Evolutionary conservation across 208 protist species (phyloP).

Genomic region (Trypanosoma platydactyli): DNA sequence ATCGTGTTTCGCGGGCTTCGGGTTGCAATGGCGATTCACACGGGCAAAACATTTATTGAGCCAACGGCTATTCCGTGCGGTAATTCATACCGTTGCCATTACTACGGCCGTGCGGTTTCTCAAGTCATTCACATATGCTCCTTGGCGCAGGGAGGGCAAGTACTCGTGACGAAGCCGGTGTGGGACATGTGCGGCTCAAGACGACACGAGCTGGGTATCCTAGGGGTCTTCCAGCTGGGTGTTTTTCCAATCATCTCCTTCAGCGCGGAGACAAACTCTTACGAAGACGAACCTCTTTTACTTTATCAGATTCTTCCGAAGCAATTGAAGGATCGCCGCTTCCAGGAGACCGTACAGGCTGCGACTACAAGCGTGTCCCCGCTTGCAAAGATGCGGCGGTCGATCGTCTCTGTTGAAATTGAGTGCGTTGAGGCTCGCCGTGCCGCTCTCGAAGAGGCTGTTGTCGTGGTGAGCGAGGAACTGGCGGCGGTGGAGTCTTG

Average conservation of each 20-base stretch:
- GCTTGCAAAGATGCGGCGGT: conserved; percentile 46
- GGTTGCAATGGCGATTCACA: conserved; percentile 74
- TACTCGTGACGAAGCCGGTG: conserved; percentile 62
- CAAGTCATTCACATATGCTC: conserved; percentile 73
- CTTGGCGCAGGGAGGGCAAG: conserved; percentile 79
- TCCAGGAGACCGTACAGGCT: conserved; percentile 38
- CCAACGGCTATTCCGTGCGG: conserved; percentile 55
- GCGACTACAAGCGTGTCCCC: conserved; percentile 34
- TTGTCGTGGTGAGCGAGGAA: conserved; percentile 60
- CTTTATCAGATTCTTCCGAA: conserved; percentile 61
- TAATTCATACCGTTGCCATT: conserved; percentile 65
- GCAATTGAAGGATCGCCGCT: conserved; percentile 46
- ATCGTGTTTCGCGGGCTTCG: conserved; percentile 70
- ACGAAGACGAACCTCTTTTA: conserved; percentile 70
- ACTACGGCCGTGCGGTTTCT: conserved; percentile 80
- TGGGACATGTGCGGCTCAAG: conserved; percentile 61
- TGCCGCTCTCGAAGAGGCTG: conserved; percentile 41
- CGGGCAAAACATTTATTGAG: conserved; percentile 69
- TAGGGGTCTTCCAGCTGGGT: conserved; percentile 56
- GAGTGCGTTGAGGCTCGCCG: conserved; percentile 55
- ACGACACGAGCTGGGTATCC: conserved; percentile 55
- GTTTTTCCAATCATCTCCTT: conserved; percentile 65
- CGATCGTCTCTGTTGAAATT: conserved; percentile 63
- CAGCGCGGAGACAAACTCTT: conserved; percentile 56
- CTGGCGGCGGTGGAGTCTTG: conserved; percentile 43